Base-by-base conservation (phyloP, 345 rosid species). In the Populus tremula region DNA sequence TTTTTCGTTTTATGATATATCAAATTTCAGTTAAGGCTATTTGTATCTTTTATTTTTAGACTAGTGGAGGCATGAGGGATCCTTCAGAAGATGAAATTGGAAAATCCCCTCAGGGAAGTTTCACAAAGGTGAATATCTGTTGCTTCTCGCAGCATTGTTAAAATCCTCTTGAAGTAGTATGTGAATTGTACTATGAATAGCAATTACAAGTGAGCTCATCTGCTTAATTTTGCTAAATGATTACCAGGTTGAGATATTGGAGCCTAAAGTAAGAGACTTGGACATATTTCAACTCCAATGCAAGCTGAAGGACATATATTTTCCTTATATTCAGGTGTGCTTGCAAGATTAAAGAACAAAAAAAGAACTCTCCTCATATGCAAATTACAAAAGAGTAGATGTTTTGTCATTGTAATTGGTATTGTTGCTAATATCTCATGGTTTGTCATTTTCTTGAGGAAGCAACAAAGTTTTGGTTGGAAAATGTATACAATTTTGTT, bases 241-340 rank as follows among this genome's bases (percentile, higher is more conserved):
- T 85, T 80, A 74, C 43, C 83, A 91, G 96, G 94, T 93, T 63
- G 90, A 85, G 79, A 90, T 93, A 78, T 84, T 80, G 38, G 87
- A 85, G 78, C 89, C 88, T 43, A 85, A 80, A 76, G 70, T 74
- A n/a, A 86, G 80, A 79, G 69, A 68, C 47, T 56, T 84, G 50
- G 86, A 88, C 62, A 16, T 71, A 77, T 77, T 36, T 74, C 87
- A 88, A 77, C 91, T 91, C 76, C 83, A 75, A 76, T 91, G 94
- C 87, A 90, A 73, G 83, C 87, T 93, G 75, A 93, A 91, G 91
- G 97, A 93, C 84, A 89, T 91, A 59, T 93, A 93, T 79, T 93
- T 93, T 78, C 94, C 97, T 14, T 93, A 90, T 76, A 86, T 93
- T 82, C 95, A 93, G 95, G 97, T 91, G 74, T 35, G 41, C 39